phyloP scores from a whole-genome alignment of 1,139 yeast genomes.

The Diutina sp. region DNA sequence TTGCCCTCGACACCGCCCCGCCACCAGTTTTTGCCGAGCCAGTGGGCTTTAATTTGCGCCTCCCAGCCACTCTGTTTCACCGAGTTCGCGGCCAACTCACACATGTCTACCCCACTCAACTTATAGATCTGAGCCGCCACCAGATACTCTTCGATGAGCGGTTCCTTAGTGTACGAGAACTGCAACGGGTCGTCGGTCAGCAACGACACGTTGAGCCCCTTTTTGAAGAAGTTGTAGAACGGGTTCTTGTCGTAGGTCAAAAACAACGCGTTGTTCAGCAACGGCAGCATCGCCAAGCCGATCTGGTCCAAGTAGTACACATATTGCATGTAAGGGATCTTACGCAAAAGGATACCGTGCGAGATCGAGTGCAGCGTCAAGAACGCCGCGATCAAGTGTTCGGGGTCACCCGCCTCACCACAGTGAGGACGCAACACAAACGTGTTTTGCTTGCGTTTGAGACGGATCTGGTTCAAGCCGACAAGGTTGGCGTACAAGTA shows the following conservation, averaged over 20 bases:
- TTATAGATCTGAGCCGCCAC: conserved; percentile 97
- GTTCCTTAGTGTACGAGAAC: conserved; percentile 92
- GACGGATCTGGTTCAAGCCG: conserved; percentile 74
- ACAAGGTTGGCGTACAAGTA: conserved; percentile 79
- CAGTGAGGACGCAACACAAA: conserved; percentile 93
- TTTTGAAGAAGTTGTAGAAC: conserved; percentile 75
- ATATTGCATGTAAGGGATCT: conserved; percentile 89
- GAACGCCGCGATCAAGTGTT: conserved; percentile 84
- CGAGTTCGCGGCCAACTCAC: conserved; percentile 79
- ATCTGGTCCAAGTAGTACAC: conserved; percentile 86
- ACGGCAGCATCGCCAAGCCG: conserved; percentile 98
- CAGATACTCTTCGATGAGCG: conserved; percentile 93
- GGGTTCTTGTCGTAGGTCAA: conserved; percentile 93
- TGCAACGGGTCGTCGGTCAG: conserved; percentile 71
- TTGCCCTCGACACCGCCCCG: conserved; percentile 62
- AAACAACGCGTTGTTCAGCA: conserved; percentile 91
- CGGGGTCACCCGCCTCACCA: conserved; percentile 99
- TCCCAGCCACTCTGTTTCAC: conserved; percentile 93
- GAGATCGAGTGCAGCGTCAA: conserved; percentile 85
- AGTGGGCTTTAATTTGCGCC: conserved; percentile 67
- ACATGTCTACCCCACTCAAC: conserved; percentile 89
- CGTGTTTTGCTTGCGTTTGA: conserved; percentile 64
- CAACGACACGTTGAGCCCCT: conserved; percentile 86
- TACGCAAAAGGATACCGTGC: conserved; percentile 87
- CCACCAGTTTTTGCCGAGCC: conserved; percentile 73